phyloP scores from a whole-genome alignment of 768 basidiomycete genomes.

The Cyclocybe aegerita region DNA sequence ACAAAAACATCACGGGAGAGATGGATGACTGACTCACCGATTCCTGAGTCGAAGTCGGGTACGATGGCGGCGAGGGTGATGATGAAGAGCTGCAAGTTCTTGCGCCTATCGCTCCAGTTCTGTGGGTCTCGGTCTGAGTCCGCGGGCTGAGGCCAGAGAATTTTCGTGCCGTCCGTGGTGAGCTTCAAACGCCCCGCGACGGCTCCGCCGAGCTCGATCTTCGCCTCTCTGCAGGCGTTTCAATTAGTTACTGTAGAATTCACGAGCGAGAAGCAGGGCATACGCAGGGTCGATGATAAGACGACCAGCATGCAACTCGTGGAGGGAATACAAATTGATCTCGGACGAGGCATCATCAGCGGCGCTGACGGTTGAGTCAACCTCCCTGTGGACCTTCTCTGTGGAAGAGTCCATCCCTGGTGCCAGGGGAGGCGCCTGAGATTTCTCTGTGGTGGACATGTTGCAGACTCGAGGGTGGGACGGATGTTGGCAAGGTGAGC shows the following conservation, averaged over 20 bases:
- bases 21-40: conserved; percentile 36
- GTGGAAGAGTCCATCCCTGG: too few species aligned
- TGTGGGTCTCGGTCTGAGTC: conserved; percentile 65
- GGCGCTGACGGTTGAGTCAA: too few species aligned
- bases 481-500: too few species aligned
- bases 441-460: too few species aligned
- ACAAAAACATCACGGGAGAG: background rate
- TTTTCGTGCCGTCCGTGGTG: conserved; percentile 54
- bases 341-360: too few species aligned
- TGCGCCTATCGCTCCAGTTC: conserved; percentile 57
- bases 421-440: too few species aligned
- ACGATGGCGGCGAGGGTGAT: conserved; percentile 64
- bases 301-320: too few species aligned
- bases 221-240: conserved; percentile 48
- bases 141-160: conserved; percentile 71
- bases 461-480: too few species aligned
- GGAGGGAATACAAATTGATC: too few species aligned
- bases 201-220: conserved; percentile 56
- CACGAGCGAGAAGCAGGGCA: conserved; percentile 18
- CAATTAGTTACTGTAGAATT: background rate
- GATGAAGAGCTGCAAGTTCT: conserved; percentile 56
- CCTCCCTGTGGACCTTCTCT: too few species aligned
- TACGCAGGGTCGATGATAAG: conserved; percentile 63
- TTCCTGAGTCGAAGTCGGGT: conserved; percentile 67
- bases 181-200: conserved; percentile 58